Conservation (phyloP, 148 eudicot species). For the Rhododendron henanense region DNA sequence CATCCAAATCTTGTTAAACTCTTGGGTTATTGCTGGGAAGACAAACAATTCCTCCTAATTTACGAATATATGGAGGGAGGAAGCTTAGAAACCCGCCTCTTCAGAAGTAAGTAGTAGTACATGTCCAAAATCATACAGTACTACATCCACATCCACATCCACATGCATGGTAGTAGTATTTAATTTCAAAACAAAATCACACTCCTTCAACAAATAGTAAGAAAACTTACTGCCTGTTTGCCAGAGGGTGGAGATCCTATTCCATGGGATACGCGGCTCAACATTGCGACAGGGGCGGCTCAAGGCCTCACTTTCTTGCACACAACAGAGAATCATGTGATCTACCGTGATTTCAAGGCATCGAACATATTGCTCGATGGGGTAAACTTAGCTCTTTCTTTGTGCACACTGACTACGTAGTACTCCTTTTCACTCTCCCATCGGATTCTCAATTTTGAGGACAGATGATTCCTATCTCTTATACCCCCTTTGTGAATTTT, state of each 20-base stretch:
- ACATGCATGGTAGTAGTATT: not conserved
- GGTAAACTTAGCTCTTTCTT: conserved; percentile 23
- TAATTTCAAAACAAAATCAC: not conserved
- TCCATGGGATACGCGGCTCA: conserved; percentile 58
- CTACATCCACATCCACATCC: no score
- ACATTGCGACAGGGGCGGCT: conserved; percentile 81
- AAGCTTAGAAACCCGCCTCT: conserved; percentile 62
- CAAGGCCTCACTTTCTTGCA: conserved; percentile 74
- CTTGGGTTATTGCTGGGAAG: conserved; percentile 67
- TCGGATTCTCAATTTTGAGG: not conserved
- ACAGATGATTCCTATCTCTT: not conserved
- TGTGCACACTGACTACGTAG: not conserved
- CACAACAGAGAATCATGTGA: conserved; percentile 72
- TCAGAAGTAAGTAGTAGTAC: conserved; percentile 40
- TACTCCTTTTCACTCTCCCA: not conserved
- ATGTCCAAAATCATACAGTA: not conserved
- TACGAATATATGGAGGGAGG: conserved; percentile 65
- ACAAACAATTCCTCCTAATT: conserved; percentile 55
- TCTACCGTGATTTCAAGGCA: conserved; percentile 81
- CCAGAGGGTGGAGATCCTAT: conserved; percentile 59
- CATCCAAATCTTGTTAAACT: conserved; percentile 68
- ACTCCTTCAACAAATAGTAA: not conserved
- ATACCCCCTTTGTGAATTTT: not conserved
- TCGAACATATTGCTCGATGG: conserved; percentile 68
- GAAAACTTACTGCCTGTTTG: not conserved